A percentile compares a stretch with the other conserved stretches of the same genome.
Evolutionary conservation across 2,329 filamentous ascomycete species (phyloP).

Genomic region (Fusarium armeniacum): DNA sequence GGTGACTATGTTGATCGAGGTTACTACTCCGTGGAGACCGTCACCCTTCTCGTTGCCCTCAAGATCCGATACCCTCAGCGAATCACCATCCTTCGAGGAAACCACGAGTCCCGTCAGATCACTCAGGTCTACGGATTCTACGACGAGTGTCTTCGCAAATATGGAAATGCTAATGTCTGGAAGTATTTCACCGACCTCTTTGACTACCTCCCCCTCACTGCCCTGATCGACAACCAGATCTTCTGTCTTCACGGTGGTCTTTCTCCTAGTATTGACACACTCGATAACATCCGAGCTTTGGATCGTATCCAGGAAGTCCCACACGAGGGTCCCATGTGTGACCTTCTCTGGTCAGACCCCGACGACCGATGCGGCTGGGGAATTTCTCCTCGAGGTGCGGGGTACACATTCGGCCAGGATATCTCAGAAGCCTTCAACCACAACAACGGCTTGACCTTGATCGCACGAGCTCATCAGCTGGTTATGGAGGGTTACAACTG

Average conservation of each 20-base stretch:
- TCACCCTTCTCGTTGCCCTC: constrained; percentile 93
- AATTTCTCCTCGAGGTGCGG: constrained; percentile 92
- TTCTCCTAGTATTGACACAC: constrained; percentile 94
- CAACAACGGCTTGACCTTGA: constrained; percentile 96
- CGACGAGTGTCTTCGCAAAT: constrained; percentile 98
- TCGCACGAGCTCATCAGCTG: constrained; percentile 95
- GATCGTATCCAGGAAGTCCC: constrained; percentile 99
- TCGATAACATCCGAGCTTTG: constrained; percentile 94
- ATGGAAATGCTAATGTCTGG: constrained; percentile 99
- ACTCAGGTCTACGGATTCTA: constrained; percentile 99
- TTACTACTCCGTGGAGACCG: constrained; percentile 98
- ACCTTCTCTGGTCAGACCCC: constrained; percentile 97
- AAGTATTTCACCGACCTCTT: constrained; percentile 99
- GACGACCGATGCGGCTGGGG: constrained; percentile 98
- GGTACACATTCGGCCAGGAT: constrained; percentile 96
- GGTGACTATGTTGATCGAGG: constrained; percentile 99
- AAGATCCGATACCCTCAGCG: constrained; percentile 98
- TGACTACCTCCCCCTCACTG: constrained; percentile 96
- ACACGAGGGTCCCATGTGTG: constrained; percentile 98
- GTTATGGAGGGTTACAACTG: constrained; percentile 99
- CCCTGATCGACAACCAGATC: constrained; percentile 98
- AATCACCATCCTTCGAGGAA: constrained; percentile 98
- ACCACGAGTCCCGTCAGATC: constrained; percentile 99
- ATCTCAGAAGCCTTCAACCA: constrained; percentile 99
- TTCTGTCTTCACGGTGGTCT: constrained; percentile 98